Evolutionary conservation across 192 early-diverging fungal genomes (phyloP).

Genomic region (Helicostylum pulchrum): DNA sequence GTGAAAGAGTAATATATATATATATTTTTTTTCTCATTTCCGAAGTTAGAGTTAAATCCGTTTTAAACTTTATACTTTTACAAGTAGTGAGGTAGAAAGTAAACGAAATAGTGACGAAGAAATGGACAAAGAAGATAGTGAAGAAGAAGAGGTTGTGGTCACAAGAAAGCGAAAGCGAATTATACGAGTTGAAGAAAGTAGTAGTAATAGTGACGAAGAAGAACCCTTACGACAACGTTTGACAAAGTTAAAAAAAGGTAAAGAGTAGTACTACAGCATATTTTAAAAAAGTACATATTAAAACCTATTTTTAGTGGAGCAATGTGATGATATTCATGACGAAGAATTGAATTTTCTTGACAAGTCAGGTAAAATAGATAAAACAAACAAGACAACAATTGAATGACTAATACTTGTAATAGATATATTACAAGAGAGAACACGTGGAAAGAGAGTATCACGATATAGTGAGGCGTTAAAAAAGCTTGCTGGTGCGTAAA

Average conservation of each 20-base stretch:
- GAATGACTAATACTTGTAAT: not conserved
- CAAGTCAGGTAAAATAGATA: not conserved
- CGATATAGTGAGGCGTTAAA: slow-evolving; percentile 6
- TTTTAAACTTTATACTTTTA: no score
- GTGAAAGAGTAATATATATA: no score
- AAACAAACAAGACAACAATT: not conserved
- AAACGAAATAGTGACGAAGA: not conserved
- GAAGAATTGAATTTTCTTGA: slow-evolving; percentile 12
- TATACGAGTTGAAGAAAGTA: not conserved
- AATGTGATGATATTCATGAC: not conserved
- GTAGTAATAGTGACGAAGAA: not conserved
- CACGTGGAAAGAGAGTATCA: slow-evolving; percentile 11
- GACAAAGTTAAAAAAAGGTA: no score
- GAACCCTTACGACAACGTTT: not conserved
- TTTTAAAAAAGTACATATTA: no score
- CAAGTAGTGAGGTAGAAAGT: no score
- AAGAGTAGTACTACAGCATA: no score
- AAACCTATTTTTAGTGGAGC: not conserved
- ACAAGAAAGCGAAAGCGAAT: not conserved
- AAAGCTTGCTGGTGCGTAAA: not conserved
- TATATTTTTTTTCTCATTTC: no score
- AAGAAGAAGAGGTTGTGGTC: not conserved
- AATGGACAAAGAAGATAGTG: not conserved
- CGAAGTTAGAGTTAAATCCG: no score
- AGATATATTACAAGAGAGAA: slow-evolving; percentile 13